A percentile compares a stretch with the other conserved stretches of the same genome.
These are phyloP conservation scores for Hibiscus mutabilis DNA, from an alignment of 345 rosid species.

Conservation along the genomic window DNA sequence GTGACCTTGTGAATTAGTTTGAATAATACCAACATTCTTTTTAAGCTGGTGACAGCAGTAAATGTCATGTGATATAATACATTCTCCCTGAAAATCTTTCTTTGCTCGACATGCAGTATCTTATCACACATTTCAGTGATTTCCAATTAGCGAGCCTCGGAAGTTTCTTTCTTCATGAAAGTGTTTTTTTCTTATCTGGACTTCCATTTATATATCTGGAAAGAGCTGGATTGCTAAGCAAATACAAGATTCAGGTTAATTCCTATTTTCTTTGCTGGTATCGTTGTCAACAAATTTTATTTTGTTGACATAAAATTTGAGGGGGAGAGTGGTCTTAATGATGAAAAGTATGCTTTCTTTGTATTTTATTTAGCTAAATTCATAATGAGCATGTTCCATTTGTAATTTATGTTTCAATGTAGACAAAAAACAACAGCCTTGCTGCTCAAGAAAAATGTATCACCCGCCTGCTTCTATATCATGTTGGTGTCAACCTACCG, in stretches of 20 bases:
- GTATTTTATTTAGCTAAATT: neutral
- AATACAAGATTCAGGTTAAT: conserved; percentile 83
- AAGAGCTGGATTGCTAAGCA: conserved; percentile 74
- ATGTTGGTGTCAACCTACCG: conserved; percentile 79
- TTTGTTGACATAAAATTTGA: neutral
- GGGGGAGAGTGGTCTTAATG: neutral
- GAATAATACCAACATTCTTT: neutral
- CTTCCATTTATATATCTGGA: conserved; percentile 84
- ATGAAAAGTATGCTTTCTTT: neutral
- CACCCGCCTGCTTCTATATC: conserved; percentile 63
- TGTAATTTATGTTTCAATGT: conserved; percentile 28
- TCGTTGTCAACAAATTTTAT: neutral
- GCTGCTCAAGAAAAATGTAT: conserved; percentile 95
- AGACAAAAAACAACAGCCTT: conserved; percentile 73
- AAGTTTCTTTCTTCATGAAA: conserved; percentile 88
- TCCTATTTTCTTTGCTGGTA: conserved; percentile 9
- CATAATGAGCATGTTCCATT: neutral
- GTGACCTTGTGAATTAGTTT: conserved; percentile 39
- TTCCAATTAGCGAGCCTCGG: conserved; percentile 90
- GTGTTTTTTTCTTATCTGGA: conserved; percentile 84
- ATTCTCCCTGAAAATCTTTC: conserved; percentile 4
- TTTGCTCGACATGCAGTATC: conserved; percentile 47
- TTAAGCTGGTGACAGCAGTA: neutral
- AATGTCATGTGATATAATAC: neutral
- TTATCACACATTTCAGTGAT: conserved; percentile 74